Base-by-base conservation (phyloP, 768 basidiomycete species). In the Phylloporus rhodoxanthus region DNA sequence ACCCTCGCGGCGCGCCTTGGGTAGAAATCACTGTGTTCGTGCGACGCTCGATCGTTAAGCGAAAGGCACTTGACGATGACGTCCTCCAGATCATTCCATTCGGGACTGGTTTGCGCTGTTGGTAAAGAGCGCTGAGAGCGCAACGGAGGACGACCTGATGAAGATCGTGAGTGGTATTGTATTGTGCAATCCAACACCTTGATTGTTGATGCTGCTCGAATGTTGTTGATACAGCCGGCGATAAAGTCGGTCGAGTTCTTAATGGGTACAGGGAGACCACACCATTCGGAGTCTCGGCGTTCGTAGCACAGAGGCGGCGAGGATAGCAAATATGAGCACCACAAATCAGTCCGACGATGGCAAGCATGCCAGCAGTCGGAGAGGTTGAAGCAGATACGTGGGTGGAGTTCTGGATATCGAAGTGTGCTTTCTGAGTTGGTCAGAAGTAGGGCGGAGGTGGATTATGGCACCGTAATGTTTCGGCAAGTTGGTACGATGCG, bases 1-100 rank as follows among this genome's bases (percentile, higher is more conserved):
- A 75, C 52, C 75, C 76, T 9, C 51, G 59, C 8, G 65, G 70
- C 4, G 51, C 64, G 3, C 33, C 60, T 4, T 75, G 73, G 71
- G 50, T 53, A 1, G 42, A 53, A 1, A 51, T 72, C 33, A 67
- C 74, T 5, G 32, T n/a, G 0, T 51, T 49, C 7, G 54, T 74
- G 15, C 57, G 49, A 28, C 47, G 48, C 2, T 39, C 58, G 5
- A 52, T 58, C 47, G 45, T 58, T 34, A 46, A 36, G 43, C 59
- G 36, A 11, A 54, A 52, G 34, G 28, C 8, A 17, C 46, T 55
- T 0, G 44, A 33, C 0, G 26, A 46, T 43, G 13, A 47, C 7
- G 32, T 40, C 8, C 57, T 74, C 2, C 62, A 64, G 1, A 48
- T 72, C 41, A 57, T 72, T 4, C 60, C 72, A 0, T 69, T 67